Percentiles rank a stretch among this genome's conserved stretches.
Conservation (phyloP, 2,329 filamentous ascomycete species). For the Aspergillus vadensis region DNA sequence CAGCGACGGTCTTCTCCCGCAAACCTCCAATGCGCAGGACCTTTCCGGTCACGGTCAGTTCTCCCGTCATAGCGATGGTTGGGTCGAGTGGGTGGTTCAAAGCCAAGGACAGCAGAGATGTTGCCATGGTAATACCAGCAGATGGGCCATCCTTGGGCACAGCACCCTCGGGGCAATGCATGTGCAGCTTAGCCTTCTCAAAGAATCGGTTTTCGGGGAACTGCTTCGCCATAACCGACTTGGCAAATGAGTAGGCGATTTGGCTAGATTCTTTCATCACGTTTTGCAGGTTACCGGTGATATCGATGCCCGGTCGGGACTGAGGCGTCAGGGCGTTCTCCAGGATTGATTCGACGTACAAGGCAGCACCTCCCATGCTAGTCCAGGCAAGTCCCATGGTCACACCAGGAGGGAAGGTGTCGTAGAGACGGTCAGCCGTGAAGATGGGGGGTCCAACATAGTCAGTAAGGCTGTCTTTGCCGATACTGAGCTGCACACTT, state of each 20-base stretch:
- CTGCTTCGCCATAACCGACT: constrained; percentile 78
- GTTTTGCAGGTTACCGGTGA: constrained; percentile 89
- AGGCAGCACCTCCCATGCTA: constrained; percentile 89
- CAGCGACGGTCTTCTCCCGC: constrained; percentile 95
- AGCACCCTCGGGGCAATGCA: constrained; percentile 95
- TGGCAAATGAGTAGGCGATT: constrained; percentile 95
- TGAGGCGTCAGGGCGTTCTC: constrained; percentile 75
- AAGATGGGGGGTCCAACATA: constrained; percentile 96
- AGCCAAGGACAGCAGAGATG: constrained; percentile 81
- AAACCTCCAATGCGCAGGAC: constrained; percentile 92
- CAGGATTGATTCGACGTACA: constrained; percentile 96
- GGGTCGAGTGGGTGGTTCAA: constrained; percentile 77
- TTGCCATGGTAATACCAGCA: constrained; percentile 98
- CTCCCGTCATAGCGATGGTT: constrained; percentile 95
- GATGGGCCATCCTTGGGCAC: constrained; percentile 91
- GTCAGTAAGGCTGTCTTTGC: constrained; percentile 88
- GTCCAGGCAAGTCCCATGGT: constrained; percentile 99
- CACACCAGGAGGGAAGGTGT: constrained; percentile 88
- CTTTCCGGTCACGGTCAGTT: constrained; percentile 95
- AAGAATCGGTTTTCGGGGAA: constrained; percentile 95
- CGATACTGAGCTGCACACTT: constrained; percentile 80
- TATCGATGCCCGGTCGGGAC: constrained; percentile 78
- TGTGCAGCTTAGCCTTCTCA: constrained; percentile 89
- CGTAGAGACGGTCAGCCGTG: constrained; percentile 93
- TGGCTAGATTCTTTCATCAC: constrained; percentile 98